phyloP scores from a whole-genome alignment of 2,329 filamentous ascomycete genomes.

The Rutstroemia sp. region DNA sequence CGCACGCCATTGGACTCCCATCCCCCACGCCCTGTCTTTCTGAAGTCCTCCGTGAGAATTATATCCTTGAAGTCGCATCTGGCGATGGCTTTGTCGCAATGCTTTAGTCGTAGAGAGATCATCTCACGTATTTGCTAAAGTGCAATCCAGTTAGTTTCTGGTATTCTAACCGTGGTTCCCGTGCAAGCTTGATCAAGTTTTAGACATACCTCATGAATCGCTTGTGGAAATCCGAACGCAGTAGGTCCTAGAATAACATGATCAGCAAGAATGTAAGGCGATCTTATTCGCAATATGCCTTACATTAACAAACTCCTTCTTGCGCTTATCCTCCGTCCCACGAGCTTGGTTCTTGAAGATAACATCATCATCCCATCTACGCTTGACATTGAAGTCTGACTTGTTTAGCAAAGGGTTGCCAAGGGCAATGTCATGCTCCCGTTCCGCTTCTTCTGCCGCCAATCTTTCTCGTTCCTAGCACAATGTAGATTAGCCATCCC shows the following conservation, averaged over 20 bases:
- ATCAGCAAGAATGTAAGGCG: slow-evolving; percentile 11
- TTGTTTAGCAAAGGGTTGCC: slow-evolving; percentile 92
- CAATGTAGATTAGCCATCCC: not conserved
- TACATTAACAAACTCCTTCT: slow-evolving; percentile 96
- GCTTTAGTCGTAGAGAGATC: slow-evolving; percentile 4
- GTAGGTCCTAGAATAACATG: slow-evolving; percentile 53
- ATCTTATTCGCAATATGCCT: slow-evolving; percentile 30
- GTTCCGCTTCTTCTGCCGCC: slow-evolving; percentile 73
- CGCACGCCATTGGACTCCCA: too few relatives aligned
- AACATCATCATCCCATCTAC: slow-evolving; percentile 95
- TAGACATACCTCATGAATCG: slow-evolving; percentile 67
- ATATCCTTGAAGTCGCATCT: too few relatives aligned
- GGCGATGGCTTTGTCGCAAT: not conserved
- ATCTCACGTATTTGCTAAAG: slow-evolving; percentile 31
- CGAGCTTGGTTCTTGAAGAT: slow-evolving; percentile 98
- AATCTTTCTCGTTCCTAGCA: slow-evolving; percentile 66
- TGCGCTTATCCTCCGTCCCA: slow-evolving; percentile 85
- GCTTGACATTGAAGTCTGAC: slow-evolving; percentile 81
- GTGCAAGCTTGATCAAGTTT: not conserved
- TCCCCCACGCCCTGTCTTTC: too few relatives aligned
- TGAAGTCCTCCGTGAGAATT: too few relatives aligned
- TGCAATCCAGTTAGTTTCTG: slow-evolving; percentile 15
- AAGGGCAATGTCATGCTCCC: slow-evolving; percentile 80
- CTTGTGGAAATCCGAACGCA: slow-evolving; percentile 95
- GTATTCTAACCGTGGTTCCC: not conserved